Percentiles rank a stretch among this genome's conserved stretches.
Evolutionary conservation across 495 filamentous ascomycete genomes (phyloP).

Genomic region (Penicillium waksmanii): DNA sequence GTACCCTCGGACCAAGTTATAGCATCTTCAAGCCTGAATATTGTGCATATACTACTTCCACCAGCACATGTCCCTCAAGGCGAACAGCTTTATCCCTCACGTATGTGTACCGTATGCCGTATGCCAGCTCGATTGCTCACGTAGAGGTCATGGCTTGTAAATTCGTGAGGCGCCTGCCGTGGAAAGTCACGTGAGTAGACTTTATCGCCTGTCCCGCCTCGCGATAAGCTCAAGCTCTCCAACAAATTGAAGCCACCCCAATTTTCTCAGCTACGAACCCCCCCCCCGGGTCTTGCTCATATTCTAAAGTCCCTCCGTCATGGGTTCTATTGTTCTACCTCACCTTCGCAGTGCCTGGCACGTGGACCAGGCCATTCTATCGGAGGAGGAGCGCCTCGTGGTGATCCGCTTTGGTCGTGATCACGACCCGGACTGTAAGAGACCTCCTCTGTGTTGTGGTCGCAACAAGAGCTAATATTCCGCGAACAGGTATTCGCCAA

Average conservation of each 20-base stretch:
- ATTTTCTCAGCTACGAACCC: neutral
- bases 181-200: conserved; percentile 27
- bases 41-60: too few relatives aligned
- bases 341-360: conserved; percentile 95
- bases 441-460: neutral
- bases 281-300: neutral
- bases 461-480: conserved; percentile 22
- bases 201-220: conserved; percentile 23
- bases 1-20: neutral
- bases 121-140: too few relatives aligned
- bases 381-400: conserved; percentile 94
- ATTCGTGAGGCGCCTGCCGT: too few relatives aligned
- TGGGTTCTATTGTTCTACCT: conserved; percentile 92
- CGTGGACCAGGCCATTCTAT: conserved; percentile 90
- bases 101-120: too few relatives aligned
- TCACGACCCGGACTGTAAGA: conserved; percentile 63
- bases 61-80: too few relatives aligned
- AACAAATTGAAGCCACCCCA: neutral
- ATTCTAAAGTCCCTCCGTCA: conserved; percentile 36
- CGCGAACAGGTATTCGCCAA: conserved; percentile 72
- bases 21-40: too few relatives aligned
- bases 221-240: conserved; percentile 27
- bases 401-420: conserved; percentile 91
- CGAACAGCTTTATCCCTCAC: too few relatives aligned
- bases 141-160: too few relatives aligned